These are phyloP conservation scores for Fusarium redolens DNA, from an alignment of 2,329 filamentous ascomycete genomes.

Conservation along the genomic window DNA sequence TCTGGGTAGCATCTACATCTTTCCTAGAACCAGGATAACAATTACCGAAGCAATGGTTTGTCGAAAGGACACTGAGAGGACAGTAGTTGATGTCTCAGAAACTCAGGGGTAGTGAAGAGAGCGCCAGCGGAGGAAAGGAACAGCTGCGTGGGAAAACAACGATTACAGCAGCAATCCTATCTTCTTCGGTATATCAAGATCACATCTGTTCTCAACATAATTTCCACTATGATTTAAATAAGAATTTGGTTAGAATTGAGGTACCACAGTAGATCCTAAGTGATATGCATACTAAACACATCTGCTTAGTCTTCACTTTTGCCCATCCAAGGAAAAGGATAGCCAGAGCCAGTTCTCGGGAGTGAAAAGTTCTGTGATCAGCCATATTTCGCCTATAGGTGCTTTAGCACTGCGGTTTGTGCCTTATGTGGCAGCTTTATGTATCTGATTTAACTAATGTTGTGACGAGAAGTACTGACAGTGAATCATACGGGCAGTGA, in stretches of 20 bases:
- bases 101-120: background rate
- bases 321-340: background rate
- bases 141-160: background rate
- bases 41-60: background rate
- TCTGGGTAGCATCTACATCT: background rate
- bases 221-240: no score
- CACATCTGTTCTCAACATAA: background rate
- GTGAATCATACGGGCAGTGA: no score
- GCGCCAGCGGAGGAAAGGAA: background rate
- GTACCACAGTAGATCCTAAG: background rate
- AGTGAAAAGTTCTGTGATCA: background rate
- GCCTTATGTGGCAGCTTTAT: background rate
- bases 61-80: background rate
- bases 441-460: fast-evolving
- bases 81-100: no score
- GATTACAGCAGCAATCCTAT: fast-evolving
- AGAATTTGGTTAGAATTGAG: background rate
- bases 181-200: no score
- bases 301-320: background rate
- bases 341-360: no score
- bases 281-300: background rate
- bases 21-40: fast-evolving
- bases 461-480: fast-evolving
- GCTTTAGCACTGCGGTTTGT: fast-evolving
- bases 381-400: background rate